phyloP scores from a whole-genome alignment of 2,329 filamentous ascomycete species.

The Ophiostoma novo-ulmi region DNA sequence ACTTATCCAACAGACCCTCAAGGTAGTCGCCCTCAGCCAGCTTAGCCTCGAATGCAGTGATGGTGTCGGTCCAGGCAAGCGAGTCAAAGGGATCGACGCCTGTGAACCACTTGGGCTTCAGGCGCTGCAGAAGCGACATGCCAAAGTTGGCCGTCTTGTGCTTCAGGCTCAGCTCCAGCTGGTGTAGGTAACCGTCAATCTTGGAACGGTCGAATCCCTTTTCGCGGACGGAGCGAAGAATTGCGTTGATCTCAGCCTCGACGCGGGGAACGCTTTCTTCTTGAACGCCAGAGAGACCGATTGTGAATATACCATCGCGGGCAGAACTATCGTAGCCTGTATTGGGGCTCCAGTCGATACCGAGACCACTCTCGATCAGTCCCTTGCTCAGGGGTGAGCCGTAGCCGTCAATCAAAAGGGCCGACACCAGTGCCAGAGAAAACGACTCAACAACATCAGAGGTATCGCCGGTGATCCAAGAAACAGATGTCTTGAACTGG shows the following conservation, averaged over 20 bases:
- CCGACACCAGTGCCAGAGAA: slow-evolving; percentile 74
- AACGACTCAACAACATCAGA: slow-evolving; percentile 83
- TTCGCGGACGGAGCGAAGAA: slow-evolving; percentile 62
- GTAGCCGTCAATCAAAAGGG: slow-evolving; percentile 85
- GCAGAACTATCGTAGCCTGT: slow-evolving; percentile 81
- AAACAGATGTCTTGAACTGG: slow-evolving; percentile 89
- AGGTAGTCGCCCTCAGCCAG: slow-evolving; percentile 74
- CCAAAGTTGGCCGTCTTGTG: slow-evolving; percentile 97
- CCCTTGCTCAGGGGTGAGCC: slow-evolving; percentile 88
- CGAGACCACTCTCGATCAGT: slow-evolving; percentile 82
- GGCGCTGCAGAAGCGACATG: slow-evolving; percentile 79
- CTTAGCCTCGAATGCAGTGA: slow-evolving; percentile 72
- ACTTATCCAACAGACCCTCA: slow-evolving; percentile 80
- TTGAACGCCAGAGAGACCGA: slow-evolving; percentile 85
- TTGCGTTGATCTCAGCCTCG: slow-evolving; percentile 66
- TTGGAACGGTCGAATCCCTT: slow-evolving; percentile 86
- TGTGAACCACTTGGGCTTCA: slow-evolving; percentile 93
- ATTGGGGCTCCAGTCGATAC: slow-evolving; percentile 91
- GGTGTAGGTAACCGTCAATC: slow-evolving; percentile 88
- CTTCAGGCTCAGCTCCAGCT: slow-evolving; percentile 86
- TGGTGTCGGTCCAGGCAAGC: slow-evolving; percentile 84
- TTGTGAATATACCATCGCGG: slow-evolving; percentile 75
- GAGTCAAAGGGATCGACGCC: slow-evolving; percentile 88
- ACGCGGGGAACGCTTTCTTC: slow-evolving; percentile 73
- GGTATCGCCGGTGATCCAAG: slow-evolving; percentile 84